These are phyloP conservation scores for Fusarium sp. DNA, from an alignment of 2,329 filamentous ascomycete species.

Conservation along the genomic window DNA sequence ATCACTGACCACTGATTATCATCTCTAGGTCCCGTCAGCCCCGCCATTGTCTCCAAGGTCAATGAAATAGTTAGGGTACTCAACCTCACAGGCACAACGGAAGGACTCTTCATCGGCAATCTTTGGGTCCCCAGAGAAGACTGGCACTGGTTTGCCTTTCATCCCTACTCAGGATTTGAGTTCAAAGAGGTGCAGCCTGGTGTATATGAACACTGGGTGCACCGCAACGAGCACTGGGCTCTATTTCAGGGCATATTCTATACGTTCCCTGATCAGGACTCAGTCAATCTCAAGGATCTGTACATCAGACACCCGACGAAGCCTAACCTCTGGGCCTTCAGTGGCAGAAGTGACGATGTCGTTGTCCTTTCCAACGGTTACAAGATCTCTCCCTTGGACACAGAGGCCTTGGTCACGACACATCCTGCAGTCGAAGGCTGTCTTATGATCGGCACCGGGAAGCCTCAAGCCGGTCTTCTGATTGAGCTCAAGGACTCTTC, in stretches of 20 bases:
- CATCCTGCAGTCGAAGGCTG: conserved; percentile 43
- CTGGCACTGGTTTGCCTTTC: conserved; percentile 51
- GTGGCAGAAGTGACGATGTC: conserved; percentile 48
- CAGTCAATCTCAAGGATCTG: conserved; percentile 48
- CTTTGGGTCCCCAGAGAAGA: conserved; percentile 44
- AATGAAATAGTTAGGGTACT: conserved; percentile 50
- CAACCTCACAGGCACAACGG: conserved; percentile 51
- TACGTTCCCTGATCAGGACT: conserved; percentile 46
- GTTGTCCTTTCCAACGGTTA: conserved; percentile 49
- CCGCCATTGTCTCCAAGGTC: conserved; percentile 44
- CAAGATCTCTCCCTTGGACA: conserved; percentile 49
- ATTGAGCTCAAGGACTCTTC: neutral
- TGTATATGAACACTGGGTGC: conserved; percentile 50
- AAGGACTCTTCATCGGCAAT: conserved; percentile 52
- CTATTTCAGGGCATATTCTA: conserved; percentile 46
- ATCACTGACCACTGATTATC: neutral
- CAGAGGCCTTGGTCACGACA: conserved; percentile 43
- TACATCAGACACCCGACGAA: conserved; percentile 46
- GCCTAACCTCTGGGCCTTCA: conserved; percentile 46
- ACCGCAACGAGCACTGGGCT: conserved; percentile 45
- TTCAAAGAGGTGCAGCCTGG: conserved; percentile 48
- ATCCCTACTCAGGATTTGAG: conserved; percentile 51
- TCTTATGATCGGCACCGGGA: neutral
- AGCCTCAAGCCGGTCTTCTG: neutral
- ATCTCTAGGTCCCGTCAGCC: conserved; percentile 44